Evolutionary conservation across 2,329 filamentous ascomycete genomes (phyloP).

Genomic region (Teratosphaeriaceae sp.): DNA sequence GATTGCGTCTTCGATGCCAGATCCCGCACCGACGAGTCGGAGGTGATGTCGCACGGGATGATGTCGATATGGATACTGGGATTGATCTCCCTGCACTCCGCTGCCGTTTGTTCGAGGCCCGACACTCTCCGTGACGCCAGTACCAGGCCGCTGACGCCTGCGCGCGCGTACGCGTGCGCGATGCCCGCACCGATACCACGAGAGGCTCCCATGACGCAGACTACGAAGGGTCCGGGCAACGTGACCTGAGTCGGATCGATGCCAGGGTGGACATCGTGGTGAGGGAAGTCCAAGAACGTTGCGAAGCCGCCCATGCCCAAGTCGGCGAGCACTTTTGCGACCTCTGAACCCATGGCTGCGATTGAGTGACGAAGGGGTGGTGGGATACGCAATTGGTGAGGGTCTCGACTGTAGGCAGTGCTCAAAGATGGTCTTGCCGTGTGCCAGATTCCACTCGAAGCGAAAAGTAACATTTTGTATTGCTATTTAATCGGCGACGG

Average conservation of each 20-base stretch:
- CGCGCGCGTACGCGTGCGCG: constrained; percentile 29
- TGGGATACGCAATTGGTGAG: no score
- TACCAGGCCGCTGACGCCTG: constrained; percentile 28
- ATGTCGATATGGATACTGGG: constrained; percentile 22
- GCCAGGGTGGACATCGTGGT: constrained; percentile 28
- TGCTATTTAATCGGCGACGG: no score
- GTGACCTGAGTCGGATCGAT: constrained; percentile 10
- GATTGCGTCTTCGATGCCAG: constrained; percentile 13
- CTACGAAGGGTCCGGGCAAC: constrained; percentile 25
- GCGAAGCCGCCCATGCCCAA: background rate
- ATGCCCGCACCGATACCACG: constrained; percentile 32
- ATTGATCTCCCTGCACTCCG: constrained; percentile 21
- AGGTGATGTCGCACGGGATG: constrained; percentile 21
- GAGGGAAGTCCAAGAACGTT: background rate
- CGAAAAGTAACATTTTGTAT: no score
- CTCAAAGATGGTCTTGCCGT: no score
- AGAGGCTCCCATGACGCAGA: constrained; percentile 32
- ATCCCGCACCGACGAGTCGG: constrained; percentile 10
- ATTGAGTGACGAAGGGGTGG: no score
- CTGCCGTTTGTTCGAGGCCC: constrained; percentile 24
- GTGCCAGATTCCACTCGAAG: no score
- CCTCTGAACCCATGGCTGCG: background rate
- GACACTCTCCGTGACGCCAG: constrained; percentile 27
- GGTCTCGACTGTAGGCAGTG: no score
- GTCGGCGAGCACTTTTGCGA: no score